These are phyloP conservation scores for Chrysoporthe austroafricana DNA, from an alignment of 2,329 filamentous ascomycete species.

Conservation along the genomic window DNA sequence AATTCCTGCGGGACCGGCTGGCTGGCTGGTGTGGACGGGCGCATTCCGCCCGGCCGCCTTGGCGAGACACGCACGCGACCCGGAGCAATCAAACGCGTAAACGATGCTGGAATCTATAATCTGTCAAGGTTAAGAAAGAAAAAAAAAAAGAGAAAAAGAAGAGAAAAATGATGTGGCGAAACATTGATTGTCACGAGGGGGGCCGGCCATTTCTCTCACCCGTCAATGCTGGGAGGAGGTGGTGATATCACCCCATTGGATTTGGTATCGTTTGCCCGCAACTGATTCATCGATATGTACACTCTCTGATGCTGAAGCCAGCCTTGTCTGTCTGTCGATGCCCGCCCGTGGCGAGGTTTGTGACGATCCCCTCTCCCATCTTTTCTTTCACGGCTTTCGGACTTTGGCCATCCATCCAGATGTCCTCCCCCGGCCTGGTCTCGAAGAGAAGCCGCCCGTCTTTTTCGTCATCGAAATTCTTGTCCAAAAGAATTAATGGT, in stretches of 20 bases:
- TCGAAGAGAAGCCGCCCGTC: conserved; percentile 12
- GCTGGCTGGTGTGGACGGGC: background rate
- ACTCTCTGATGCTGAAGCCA: conserved; percentile 19
- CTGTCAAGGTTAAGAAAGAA: too few species aligned
- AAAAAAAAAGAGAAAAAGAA: too few species aligned
- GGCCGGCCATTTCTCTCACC: background rate
- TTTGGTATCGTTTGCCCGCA: conserved; percentile 25
- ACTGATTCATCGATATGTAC: conserved; percentile 28
- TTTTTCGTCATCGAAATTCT: conserved; percentile 21
- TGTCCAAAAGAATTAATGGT: conserved; percentile 22
- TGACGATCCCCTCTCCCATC: conserved; percentile 9
- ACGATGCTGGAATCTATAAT: too few species aligned
- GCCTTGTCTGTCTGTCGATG: background rate
- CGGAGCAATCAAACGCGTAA: background rate
- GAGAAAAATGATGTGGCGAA: too few species aligned
- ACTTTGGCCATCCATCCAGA: conserved; percentile 7
- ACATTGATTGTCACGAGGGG: too few species aligned
- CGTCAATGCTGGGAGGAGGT: background rate
- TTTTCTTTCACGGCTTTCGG: conserved; percentile 2
- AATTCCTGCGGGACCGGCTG: background rate
- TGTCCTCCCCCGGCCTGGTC: conserved; percentile 12
- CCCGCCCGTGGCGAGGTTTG: conserved; percentile 5
- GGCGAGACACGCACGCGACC: background rate
- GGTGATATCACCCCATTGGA: conserved; percentile 14
- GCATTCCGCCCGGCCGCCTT: background rate